A percentile compares a stretch with the other conserved stretches of the same genome.
These are phyloP conservation scores for Xylariaceae sp. DNA, from an alignment of 2,329 filamentous ascomycete species.

Conservation along the genomic window DNA sequence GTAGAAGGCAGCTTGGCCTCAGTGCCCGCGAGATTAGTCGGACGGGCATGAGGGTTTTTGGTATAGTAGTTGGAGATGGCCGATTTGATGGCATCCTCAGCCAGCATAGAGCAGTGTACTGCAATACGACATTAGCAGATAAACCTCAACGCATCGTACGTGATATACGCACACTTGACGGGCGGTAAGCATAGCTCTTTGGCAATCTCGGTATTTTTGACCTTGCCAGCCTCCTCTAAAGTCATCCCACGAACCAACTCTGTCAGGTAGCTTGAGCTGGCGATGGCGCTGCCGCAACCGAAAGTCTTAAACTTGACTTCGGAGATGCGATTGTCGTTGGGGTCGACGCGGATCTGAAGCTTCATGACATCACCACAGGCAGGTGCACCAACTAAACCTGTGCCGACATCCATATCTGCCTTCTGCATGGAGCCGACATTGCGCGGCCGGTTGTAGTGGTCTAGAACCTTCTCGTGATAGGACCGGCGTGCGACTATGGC, in stretches of 20 bases:
- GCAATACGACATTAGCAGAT: constrained; percentile 42
- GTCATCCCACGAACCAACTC: constrained; percentile 96
- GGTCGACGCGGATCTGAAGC: constrained; percentile 84
- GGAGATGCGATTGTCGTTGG: constrained; percentile 73
- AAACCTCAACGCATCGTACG: constrained; percentile 9
- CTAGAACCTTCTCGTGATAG: constrained; percentile 69
- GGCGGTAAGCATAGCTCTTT: constrained; percentile 86
- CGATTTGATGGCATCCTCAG: constrained; percentile 90
- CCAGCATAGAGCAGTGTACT: constrained; percentile 91
- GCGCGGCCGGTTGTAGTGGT: constrained; percentile 81
- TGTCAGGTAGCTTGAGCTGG: constrained; percentile 91
- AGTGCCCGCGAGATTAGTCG: constrained; percentile 79
- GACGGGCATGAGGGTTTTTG: constrained; percentile 79
- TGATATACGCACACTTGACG: constrained; percentile 67
- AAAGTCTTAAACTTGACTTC: constrained; percentile 89
- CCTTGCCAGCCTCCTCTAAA: constrained; percentile 87
- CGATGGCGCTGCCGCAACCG: constrained; percentile 85
- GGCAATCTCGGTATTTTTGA: constrained; percentile 97
- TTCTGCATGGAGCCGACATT: constrained; percentile 81
- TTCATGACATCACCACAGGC: constrained; percentile 95
- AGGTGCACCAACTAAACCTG: constrained; percentile 81
- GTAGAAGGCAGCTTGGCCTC: constrained; percentile 68
- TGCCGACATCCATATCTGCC: constrained; percentile 73
- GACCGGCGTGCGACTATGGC: constrained; percentile 50
- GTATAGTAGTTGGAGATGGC: constrained; percentile 90